Conservation (phyloP, 179 eudicot species). For the Sideroxylon spinosum region DNA sequence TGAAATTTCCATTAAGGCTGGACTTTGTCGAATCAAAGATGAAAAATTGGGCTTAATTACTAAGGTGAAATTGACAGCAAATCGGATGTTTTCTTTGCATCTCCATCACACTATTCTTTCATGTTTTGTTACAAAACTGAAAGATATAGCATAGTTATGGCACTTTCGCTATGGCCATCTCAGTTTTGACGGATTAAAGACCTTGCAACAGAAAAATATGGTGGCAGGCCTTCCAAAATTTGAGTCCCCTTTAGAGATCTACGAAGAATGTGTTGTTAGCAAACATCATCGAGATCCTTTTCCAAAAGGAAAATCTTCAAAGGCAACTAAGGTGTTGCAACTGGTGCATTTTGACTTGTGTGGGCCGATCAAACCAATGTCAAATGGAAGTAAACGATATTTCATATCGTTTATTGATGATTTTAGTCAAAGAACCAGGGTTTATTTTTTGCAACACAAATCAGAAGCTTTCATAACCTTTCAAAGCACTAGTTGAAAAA, state of each 20-base stretch:
- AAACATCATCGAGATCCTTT: background rate
- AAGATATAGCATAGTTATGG: background rate
- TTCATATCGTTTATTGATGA: too few relatives aligned
- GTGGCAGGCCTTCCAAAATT: background rate
- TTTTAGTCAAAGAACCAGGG: too few relatives aligned
- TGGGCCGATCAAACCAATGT: too few relatives aligned
- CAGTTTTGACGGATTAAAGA: constrained; percentile 1
- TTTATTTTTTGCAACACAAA: background rate
- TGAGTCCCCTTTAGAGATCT: background rate
- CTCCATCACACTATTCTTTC: background rate
- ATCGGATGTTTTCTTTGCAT: background rate
- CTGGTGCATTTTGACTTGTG: too few relatives aligned
- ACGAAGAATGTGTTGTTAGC: background rate
- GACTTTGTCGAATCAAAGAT: too few relatives aligned
- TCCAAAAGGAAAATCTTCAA: background rate
- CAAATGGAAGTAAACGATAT: background rate
- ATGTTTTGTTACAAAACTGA: background rate
- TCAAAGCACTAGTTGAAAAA: constrained; percentile 5
- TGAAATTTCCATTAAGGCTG: too few relatives aligned
- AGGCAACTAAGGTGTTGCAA: too few relatives aligned
- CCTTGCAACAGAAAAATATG: background rate
- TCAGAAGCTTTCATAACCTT: background rate
- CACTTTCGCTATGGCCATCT: constrained; percentile 3
- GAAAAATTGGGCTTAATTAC: too few relatives aligned
- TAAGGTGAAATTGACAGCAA: too few relatives aligned